Evolutionary conservation across 495 filamentous ascomycete species (phyloP).

Genomic region (Filosporella fistucella): DNA sequence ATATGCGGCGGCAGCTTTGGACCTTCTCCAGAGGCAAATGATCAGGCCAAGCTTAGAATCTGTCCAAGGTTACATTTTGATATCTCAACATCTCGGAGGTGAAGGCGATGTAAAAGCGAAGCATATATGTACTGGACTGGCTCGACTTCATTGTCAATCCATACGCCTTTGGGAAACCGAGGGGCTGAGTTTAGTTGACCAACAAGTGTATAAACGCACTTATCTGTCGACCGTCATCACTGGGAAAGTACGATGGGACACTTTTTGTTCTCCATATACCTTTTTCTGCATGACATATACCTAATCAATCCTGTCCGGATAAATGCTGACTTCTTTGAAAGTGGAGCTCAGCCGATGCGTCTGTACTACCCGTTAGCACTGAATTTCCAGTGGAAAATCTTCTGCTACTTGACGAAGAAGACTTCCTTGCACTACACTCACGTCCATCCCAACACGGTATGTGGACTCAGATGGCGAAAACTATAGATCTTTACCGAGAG

Average conservation of each 20-base stretch:
- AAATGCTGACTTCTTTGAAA: too few species aligned
- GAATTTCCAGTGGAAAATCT: not conserved
- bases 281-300: too few species aligned
- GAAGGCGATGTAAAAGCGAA: conserved; percentile 2
- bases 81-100: conserved; percentile 1
- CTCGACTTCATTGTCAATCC: conserved; percentile 1
- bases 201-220: not conserved
- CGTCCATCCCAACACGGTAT: not conserved
- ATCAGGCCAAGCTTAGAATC: not conserved
- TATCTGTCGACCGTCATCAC: conserved; percentile 3
- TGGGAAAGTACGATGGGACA: too few species aligned
- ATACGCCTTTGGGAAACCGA: conserved; percentile 2
- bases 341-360: conserved; percentile 5
- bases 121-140: conserved; percentile 3
- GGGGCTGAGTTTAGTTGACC: not conserved
- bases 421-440: not conserved
- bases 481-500: conserved; percentile 2
- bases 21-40: conserved; percentile 1
- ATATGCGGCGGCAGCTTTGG: not conserved
- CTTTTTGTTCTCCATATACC: too few species aligned
- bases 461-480: conserved; percentile 7
- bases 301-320: too few species aligned
- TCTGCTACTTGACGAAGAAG: not conserved
- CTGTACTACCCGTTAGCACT: not conserved
- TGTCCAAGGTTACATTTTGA: conserved; percentile 1